A percentile compares a stretch with the other conserved stretches of the same genome.
Evolutionary conservation across 805 yeast species (phyloP).

Genomic region (Yarrowia phangngaensis): DNA sequence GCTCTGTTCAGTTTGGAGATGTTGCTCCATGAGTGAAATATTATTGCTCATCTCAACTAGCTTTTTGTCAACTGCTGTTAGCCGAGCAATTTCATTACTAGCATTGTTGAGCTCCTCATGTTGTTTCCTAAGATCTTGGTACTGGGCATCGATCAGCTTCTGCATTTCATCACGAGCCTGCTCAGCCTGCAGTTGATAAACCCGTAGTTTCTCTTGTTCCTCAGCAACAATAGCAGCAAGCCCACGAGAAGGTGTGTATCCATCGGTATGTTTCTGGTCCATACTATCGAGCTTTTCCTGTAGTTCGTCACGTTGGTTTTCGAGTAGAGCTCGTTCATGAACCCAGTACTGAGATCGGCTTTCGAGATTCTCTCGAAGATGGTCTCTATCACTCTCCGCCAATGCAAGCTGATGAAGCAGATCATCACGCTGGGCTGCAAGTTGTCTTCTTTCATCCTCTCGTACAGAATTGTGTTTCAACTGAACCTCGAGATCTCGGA

Average conservation of each 20-base stretch:
- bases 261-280: constrained; percentile 13
- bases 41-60: constrained; percentile 10
- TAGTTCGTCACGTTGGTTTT: constrained; percentile 1
- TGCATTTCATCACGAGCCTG: constrained; percentile 12
- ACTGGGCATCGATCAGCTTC: constrained; percentile 20
- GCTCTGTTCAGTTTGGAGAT: constrained; percentile 17
- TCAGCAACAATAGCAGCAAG: constrained; percentile 7
- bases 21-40: constrained; percentile 20
- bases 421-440: constrained; percentile 18
- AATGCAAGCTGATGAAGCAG: constrained; percentile 8
- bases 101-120: constrained; percentile 5
- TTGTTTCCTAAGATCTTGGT: constrained; percentile 7
- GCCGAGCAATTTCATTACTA: constrained; percentile 9
- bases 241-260: constrained; percentile 6
- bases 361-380: constrained; percentile 9
- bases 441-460: constrained; percentile 8
- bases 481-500: constrained; percentile 14
- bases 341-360: constrained; percentile 19
- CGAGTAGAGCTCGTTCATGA: constrained; percentile 10
- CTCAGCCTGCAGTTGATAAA: constrained; percentile 11
- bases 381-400: constrained; percentile 17
- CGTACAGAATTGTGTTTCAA: neutral
- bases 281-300: constrained; percentile 7
- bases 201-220: constrained; percentile 23
- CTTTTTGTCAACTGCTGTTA: constrained; percentile 14